These are phyloP conservation scores for Trichosporon sp. DNA, from an alignment of 1,284 basidiomycete species.

Conservation along the genomic window DNA sequence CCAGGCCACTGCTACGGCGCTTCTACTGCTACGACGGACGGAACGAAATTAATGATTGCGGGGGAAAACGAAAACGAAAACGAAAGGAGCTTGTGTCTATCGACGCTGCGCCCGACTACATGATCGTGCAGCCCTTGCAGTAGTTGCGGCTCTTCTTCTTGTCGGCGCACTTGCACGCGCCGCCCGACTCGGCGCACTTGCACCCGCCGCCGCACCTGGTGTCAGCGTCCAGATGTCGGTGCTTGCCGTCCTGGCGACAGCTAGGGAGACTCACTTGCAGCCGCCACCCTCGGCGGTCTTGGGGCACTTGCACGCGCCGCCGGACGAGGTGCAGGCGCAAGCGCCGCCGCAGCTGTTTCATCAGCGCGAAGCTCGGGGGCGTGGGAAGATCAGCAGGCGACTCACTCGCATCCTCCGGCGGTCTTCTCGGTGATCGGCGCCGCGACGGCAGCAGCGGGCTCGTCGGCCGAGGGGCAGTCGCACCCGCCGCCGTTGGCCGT, in stretches of 20 bases:
- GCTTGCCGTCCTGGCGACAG: no score
- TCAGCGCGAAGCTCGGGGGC: background rate
- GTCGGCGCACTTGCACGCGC: background rate
- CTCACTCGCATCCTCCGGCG: background rate
- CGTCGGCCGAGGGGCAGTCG: background rate
- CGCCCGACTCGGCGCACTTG: constrained; percentile 2
- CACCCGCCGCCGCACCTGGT: constrained; percentile 1
- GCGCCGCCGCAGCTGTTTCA: background rate
- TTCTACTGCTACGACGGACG: background rate
- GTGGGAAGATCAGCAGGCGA: constrained; percentile 12
- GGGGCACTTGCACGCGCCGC: constrained; percentile 3
- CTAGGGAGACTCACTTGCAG: constrained; percentile 18
- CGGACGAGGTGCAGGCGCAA: constrained; percentile 3
- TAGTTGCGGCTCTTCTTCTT: background rate
- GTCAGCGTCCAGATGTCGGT: background rate
- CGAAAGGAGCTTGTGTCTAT: background rate
- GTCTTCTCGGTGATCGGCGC: background rate
- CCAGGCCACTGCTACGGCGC: background rate
- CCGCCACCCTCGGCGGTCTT: constrained; percentile 11
- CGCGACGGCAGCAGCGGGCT: background rate
- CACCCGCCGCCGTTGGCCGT: background rate
- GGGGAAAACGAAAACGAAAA: background rate
- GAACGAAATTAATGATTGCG: background rate
- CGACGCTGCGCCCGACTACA: background rate
- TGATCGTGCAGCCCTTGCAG: constrained; percentile 2